These are phyloP conservation scores for Xylariaceae sp. DNA, from an alignment of 2,329 filamentous ascomycete species.

Conservation along the genomic window DNA sequence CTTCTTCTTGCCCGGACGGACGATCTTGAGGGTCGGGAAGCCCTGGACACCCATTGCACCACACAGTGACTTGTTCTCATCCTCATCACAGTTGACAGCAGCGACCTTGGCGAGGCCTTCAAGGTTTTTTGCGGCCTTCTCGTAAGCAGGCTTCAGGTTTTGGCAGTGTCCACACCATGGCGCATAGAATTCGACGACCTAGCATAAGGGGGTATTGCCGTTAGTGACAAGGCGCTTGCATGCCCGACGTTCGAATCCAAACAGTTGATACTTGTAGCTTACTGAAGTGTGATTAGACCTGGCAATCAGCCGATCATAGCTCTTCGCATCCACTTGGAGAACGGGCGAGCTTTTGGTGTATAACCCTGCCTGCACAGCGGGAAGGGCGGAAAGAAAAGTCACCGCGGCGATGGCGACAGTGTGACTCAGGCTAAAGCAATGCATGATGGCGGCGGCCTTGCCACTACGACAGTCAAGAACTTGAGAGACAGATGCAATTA, in stretches of 20 bases:
- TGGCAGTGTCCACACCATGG: constrained; percentile 98
- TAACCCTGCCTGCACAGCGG: constrained; percentile 62
- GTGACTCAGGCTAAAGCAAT: constrained; percentile 43
- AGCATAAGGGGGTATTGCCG: background rate
- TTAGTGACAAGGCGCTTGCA: constrained; percentile 4
- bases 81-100: constrained; percentile 92
- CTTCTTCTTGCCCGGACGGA: constrained; percentile 68
- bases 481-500: background rate
- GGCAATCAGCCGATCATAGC: constrained; percentile 76
- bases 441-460: constrained; percentile 40
- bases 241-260: background rate
- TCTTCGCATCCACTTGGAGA: constrained; percentile 72
- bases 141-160: constrained; percentile 91
- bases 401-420: constrained; percentile 53
- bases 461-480: background rate
- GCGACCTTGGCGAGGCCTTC: constrained; percentile 92
- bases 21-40: constrained; percentile 93
- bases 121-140: constrained; percentile 86
- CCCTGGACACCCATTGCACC: constrained; percentile 82
- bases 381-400: constrained; percentile 62
- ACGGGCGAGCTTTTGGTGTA: constrained; percentile 88
- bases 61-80: constrained; percentile 85
- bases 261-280: constrained; percentile 25
- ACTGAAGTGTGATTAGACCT: constrained; percentile 91
- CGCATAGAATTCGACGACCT: constrained; percentile 83